Percentiles rank a stretch among this genome's conserved stretches.
phyloP scores from a whole-genome alignment of 768 basidiomycete species.

The Amanita jacksonii region DNA sequence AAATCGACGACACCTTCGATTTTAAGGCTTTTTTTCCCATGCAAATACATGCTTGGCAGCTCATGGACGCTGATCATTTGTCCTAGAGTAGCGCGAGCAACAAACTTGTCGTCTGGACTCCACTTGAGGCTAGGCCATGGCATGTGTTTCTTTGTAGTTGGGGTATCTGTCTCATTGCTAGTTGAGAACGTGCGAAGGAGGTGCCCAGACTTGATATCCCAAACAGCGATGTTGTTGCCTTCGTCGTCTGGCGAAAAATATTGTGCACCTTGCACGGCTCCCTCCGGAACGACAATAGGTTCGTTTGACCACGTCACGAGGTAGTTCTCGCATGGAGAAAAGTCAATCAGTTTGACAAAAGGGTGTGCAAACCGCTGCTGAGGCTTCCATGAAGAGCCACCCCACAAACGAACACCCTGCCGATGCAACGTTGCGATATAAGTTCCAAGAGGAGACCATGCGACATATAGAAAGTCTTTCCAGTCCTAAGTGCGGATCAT shows the following conservation, averaged over 20 bases:
- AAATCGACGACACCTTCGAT: conserved; percentile 97
- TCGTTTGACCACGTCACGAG: conserved; percentile 97
- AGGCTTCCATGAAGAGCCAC: conserved; percentile 82
- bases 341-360: conserved; percentile 90
- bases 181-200: conserved; percentile 88
- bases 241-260: conserved; percentile 92
- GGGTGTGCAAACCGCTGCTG: conserved; percentile 93
- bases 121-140: conserved; percentile 96
- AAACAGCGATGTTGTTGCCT: conserved; percentile 95
- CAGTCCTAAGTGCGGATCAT: too few species aligned
- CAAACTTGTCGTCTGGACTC: conserved; percentile 94
- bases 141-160: conserved; percentile 66
- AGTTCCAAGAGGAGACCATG: conserved; percentile 97
- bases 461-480: conserved; percentile 90
- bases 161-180: conserved; percentile 45
- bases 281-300: conserved; percentile 78
- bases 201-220: conserved; percentile 92
- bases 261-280: conserved; percentile 70
- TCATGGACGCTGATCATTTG: conserved; percentile 96
- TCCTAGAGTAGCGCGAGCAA: conserved; percentile 81
- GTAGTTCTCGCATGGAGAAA: conserved; percentile 95
- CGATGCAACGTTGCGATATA: conserved; percentile 89
- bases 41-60: conserved; percentile 85
- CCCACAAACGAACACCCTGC: conserved; percentile 94
- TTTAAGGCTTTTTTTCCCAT: conserved; percentile 95